Percentiles rank a stretch among this genome's conserved stretches.
These are phyloP conservation scores for Macadamia tetraphylla DNA, from an alignment of 164 flowering plant species.

Conservation along the genomic window DNA sequence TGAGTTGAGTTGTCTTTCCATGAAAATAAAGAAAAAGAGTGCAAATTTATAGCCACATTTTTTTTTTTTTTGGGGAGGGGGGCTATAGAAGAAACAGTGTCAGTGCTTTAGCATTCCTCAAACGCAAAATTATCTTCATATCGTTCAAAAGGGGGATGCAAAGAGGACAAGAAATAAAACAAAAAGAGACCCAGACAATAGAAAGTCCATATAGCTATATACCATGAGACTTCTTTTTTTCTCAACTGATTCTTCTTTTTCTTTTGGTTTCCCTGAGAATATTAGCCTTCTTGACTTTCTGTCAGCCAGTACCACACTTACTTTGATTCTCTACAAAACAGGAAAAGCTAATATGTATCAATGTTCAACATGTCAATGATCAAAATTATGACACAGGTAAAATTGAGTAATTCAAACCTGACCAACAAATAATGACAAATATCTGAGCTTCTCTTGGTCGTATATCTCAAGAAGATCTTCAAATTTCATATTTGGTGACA, in stretches of 20 bases:
- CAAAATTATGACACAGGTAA: neutral
- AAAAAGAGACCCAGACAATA: neutral
- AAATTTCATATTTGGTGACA: slow-evolving; percentile 53
- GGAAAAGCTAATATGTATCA: neutral
- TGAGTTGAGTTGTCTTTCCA: too few species aligned
- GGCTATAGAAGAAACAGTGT: too few species aligned
- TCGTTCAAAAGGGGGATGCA: neutral
- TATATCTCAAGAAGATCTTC: slow-evolving; percentile 77
- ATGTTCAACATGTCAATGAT: slow-evolving; percentile 1
- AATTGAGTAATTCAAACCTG: slow-evolving; percentile 48
- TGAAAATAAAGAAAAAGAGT: too few species aligned
- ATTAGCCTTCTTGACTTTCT: slow-evolving; percentile 62
- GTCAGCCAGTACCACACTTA: slow-evolving; percentile 59
- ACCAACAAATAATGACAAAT: slow-evolving; percentile 83
- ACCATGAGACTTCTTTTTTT: slow-evolving; percentile 32
- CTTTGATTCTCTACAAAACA: slow-evolving; percentile 63
- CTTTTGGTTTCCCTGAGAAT: slow-evolving; percentile 73
- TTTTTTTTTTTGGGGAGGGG: too few species aligned
- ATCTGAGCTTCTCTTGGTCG: slow-evolving; percentile 74
- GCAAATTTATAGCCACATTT: too few species aligned
- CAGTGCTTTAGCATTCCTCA: too few species aligned
- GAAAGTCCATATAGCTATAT: neutral
- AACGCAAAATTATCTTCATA: neutral
- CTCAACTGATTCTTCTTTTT: slow-evolving; percentile 38
- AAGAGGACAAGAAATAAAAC: neutral